Evolutionary conservation across 1,284 basidiomycete genomes (phyloP), one percentile per base, ranked within the genome.

Genomic region (Coniferiporia weirii): DNA sequence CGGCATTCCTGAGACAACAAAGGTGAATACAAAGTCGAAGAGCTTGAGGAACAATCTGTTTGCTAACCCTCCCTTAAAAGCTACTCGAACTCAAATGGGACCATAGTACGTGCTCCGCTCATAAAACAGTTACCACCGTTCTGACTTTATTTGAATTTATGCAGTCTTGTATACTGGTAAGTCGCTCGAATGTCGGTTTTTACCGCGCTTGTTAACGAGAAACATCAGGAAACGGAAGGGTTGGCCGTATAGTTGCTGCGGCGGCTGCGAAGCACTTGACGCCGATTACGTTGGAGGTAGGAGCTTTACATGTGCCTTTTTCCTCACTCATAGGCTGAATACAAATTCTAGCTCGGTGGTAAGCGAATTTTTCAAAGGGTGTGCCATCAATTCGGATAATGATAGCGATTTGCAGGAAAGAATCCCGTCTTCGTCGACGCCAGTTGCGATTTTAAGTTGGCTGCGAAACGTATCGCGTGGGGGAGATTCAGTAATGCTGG

Each of bases 221-320:
- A n/a, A 9, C 17, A n/a, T n/a, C 67, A 79, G 88, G 89, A 63
- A 85, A 82, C 32, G 85, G 82, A 7, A 85, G 86, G 17, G 85
- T 97, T 4, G 95, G 82, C 0, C 84, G 79, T 65, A 84, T 97
- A 61, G 83, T 98, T 9, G 85, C 89, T 7, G 73, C 79, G 0
- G 94, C 95, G 0, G 93, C 93, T 3, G 93, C 91, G 8, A 90
- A 95, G 72, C 84, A 87, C 57, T 75, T 97, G 17, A 93, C 93
- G 0, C 93, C 95, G 0, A 77, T 89, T 22, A 88, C 91, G 6
- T 81, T 95, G 49, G 94, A 91, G 76, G 84, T 84, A 1, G 68
- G 65, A 2, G 2, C 22, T 1, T 22, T 35, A 1, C 45, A 36
- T 53, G 27, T 27, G 27, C 27, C 27, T 27, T 27, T 27, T 27